Percentiles rank a stretch among this genome's conserved stretches.
Evolutionary conservation across 2,329 filamentous ascomycete genomes (phyloP).

Genomic region (Grosmannia clavigera): DNA sequence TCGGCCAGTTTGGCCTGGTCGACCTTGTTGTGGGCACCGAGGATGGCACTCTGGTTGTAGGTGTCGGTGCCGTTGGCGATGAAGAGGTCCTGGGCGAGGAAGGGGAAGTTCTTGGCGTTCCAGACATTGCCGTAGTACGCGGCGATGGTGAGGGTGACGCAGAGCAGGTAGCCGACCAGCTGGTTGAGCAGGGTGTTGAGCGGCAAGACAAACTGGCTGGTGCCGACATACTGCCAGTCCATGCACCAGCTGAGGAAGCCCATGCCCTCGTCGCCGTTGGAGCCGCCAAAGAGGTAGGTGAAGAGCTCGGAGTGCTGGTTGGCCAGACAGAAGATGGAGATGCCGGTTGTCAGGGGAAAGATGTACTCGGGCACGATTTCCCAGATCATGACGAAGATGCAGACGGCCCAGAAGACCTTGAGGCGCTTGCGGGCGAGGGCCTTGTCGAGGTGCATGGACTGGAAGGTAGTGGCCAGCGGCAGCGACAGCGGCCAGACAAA

Average conservation of each 20-base stretch:
- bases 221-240: constrained; percentile 30
- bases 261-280: constrained; percentile 29
- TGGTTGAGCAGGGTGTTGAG: constrained; percentile 26
- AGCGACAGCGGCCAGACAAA: constrained; percentile 30
- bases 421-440: constrained; percentile 25
- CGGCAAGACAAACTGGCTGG: constrained; percentile 21
- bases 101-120: constrained; percentile 27
- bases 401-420: constrained; percentile 27
- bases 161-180: constrained; percentile 23
- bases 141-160: constrained; percentile 24
- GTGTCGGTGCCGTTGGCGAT: constrained; percentile 21
- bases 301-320: constrained; percentile 21
- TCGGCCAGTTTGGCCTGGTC: constrained; percentile 20
- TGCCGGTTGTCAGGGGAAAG: constrained; percentile 11
- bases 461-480: constrained; percentile 15
- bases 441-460: constrained; percentile 16
- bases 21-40: constrained; percentile 26
- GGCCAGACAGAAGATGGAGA: constrained; percentile 13
- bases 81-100: constrained; percentile 30
- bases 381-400: constrained; percentile 29
- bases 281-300: constrained; percentile 26
- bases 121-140: constrained; percentile 31
- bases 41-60: constrained; percentile 30
- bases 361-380: constrained; percentile 29
- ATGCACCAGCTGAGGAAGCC: constrained; percentile 28